These are phyloP conservation scores for Eucalyptus coolabah DNA, from an alignment of 345 rosid genomes.

Conservation along the genomic window DNA sequence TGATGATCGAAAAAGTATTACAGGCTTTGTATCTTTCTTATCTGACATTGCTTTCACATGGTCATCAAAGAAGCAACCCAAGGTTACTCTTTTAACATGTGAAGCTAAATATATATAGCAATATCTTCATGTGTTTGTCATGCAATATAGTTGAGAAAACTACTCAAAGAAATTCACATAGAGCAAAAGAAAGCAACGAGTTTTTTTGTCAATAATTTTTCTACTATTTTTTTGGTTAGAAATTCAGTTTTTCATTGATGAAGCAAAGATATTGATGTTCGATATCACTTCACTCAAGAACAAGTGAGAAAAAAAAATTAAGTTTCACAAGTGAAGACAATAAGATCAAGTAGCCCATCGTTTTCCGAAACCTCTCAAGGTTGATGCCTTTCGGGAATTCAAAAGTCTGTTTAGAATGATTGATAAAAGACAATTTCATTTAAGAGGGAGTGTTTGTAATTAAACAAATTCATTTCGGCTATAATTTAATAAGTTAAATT, in stretches of 20 bases:
- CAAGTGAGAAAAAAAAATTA: neutral
- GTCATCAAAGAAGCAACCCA: neutral
- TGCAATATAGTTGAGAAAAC: neutral
- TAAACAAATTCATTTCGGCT: neutral
- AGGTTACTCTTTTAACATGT: neutral
- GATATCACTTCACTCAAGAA: neutral
- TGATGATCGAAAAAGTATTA: neutral
- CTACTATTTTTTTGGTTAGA: neutral
- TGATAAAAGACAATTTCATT: neutral
- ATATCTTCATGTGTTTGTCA: neutral
- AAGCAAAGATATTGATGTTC: neutral
- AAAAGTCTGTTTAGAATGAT: neutral
- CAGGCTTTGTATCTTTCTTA: neutral
- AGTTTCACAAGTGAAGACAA: neutral
- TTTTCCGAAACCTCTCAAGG: neutral
- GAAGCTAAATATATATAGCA: neutral
- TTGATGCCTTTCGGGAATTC: neutral
- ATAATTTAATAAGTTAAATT: neutral
- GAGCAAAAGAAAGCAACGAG: neutral
- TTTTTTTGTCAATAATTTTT: neutral
- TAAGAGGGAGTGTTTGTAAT: neutral
- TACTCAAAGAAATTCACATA: neutral
- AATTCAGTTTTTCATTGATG: neutral
- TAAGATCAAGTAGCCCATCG: neutral
- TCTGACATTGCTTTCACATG: neutral